Conservation (phyloP, 1,139 yeast genomes). For the Neolecta irregularis region DNA sequence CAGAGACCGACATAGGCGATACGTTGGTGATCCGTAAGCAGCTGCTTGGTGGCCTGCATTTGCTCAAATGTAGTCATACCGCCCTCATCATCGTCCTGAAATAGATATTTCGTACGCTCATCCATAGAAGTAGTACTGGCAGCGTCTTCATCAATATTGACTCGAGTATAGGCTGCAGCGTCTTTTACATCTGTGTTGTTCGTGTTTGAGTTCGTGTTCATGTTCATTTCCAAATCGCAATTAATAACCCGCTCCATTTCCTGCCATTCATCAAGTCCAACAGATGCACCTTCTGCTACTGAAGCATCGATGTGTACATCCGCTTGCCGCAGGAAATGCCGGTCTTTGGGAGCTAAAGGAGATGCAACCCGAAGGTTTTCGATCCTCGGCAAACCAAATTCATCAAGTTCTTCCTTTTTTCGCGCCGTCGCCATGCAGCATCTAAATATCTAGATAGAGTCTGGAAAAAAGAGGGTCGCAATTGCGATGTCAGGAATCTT, state of each 20-base stretch:
- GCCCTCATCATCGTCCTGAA: conserved; percentile 31
- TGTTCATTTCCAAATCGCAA: background rate
- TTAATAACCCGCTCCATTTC: conserved; percentile 5
- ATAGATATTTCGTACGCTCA: conserved; percentile 68
- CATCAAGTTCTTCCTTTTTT: too few relatives aligned
- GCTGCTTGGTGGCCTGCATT: conserved; percentile 59
- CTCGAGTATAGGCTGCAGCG: conserved; percentile 65
- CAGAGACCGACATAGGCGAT: conserved; percentile 85
- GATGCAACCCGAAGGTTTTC: too few relatives aligned
- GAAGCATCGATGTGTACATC: conserved; percentile 13
- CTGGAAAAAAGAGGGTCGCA: too few relatives aligned
- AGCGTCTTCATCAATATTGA: conserved; percentile 79
- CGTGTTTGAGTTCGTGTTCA: background rate
- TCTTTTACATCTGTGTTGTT: conserved; percentile 20
- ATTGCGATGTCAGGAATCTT: too few relatives aligned
- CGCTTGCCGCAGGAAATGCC: background rate
- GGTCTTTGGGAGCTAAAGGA: background rate
- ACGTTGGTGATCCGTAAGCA: conserved; percentile 71
- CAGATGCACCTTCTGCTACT: conserved; percentile 15
- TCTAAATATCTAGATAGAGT: too few relatives aligned
- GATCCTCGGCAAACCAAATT: too few relatives aligned
- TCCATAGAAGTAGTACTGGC: conserved; percentile 54
- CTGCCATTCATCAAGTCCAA: conserved; percentile 13
- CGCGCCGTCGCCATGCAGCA: too few relatives aligned
- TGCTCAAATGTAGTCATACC: conserved; percentile 43